Conservation (phyloP, 345 rosid species). For the Aurinia saxatilis region DNA sequence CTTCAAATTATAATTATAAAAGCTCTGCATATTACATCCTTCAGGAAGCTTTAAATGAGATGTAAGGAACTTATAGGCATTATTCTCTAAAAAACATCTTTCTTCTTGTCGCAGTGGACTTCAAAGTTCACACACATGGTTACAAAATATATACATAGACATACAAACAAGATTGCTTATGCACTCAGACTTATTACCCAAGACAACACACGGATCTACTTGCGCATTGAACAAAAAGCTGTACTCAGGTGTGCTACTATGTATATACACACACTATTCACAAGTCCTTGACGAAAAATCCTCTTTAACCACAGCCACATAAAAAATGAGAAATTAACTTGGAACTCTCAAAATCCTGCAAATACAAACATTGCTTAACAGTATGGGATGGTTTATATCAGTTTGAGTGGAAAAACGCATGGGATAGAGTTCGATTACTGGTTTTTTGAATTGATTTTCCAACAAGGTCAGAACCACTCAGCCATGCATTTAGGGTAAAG, state of each 20-base stretch:
- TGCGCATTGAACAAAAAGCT: background rate
- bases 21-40: background rate
- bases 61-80: too few relatives aligned
- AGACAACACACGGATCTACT: background rate
- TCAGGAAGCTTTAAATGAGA: too few relatives aligned
- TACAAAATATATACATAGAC: too few relatives aligned
- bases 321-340: background rate
- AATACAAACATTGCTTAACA: background rate
- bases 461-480: conserved; percentile 69
- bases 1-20: background rate
- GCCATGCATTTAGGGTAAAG: conserved; percentile 71
- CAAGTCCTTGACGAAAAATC: background rate
- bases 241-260: background rate
- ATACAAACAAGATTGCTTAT: background rate
- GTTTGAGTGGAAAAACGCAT: background rate
- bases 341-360: background rate
- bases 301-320: background rate
- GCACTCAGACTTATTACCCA: background rate
- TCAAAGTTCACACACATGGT: too few relatives aligned
- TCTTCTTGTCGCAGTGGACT: too few relatives aligned
- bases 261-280: background rate
- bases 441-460: background rate
- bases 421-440: conserved; percentile 4
- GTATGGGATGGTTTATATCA: background rate
- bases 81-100: too few relatives aligned